Evolutionary conservation across 2,329 filamentous ascomycete genomes (phyloP), one percentile per base, ranked within the genome.

Genomic region (Epichloe amarillans): DNA sequence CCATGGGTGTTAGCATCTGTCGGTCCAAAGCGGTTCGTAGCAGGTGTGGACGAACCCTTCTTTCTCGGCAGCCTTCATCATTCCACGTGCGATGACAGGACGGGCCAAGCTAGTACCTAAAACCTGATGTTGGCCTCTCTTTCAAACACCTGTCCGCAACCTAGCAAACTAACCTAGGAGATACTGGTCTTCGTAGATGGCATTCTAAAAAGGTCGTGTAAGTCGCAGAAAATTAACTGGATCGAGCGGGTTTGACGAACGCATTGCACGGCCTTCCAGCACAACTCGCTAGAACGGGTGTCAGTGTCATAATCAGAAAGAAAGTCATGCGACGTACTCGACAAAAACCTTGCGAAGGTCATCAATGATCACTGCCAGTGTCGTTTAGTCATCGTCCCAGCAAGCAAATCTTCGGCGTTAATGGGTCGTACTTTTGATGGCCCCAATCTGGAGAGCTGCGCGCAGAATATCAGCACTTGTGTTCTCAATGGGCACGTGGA

Each of bases 321-420:
- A 12, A 30, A 17, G 8, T 30, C 8, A 12, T 19, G 45, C 45
- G 17, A 47, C 45, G 45, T 23, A 76, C 58, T 88, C 83, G 55
- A 90, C 75, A 61, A 90, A 87, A 66, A 86, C 83, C 59, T 75
- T 73, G 57, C 79, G 76, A 46, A 89, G 72, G 65, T 90, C 77
- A 50, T 75, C 71, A 54, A 79, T 70, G 54, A 74, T 64, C 60
- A 82, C 75, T 38, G 36, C 21, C 45, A 47, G 45, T 15, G 45
- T 12, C 15, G 17, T 39, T 47, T 19, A 47, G 45, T 39, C 10
- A 17, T 45, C 45, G 37, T 8, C 11, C 11, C 19, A 23, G 26
- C 35, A 12, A 15, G 35, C 35, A 23, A 7, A 39, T 39, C 12
- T 39, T 30, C 14, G 21, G 45, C 33, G 35, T 35, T 11, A 23